These are phyloP conservation scores for Colletotrichum lupini DNA, from an alignment of 2,329 filamentous ascomycete species.

Conservation along the genomic window DNA sequence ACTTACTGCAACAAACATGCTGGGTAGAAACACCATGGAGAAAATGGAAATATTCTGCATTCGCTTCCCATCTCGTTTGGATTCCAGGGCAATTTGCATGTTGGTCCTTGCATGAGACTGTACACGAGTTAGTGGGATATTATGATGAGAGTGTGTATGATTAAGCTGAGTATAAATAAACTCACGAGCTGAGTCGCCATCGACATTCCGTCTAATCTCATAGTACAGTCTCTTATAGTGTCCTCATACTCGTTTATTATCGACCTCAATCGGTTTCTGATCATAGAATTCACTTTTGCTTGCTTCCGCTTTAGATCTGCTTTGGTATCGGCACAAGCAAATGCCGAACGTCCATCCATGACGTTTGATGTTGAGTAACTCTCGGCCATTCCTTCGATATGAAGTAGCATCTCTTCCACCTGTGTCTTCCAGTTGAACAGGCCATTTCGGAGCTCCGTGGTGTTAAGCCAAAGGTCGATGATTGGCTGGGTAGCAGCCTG, in stretches of 20 bases:
- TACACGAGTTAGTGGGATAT: background rate
- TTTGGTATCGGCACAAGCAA: background rate
- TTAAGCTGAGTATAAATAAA: background rate
- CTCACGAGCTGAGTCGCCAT: background rate
- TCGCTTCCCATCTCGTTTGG: background rate
- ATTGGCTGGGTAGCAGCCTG: background rate
- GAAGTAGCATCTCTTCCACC: background rate
- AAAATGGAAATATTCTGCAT: background rate
- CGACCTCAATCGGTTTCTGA: background rate
- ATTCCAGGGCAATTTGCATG: background rate
- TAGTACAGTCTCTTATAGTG: background rate
- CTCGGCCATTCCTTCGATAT: background rate
- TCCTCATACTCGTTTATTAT: background rate
- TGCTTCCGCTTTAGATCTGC: background rate
- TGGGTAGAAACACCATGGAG: background rate
- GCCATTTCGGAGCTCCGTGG: background rate
- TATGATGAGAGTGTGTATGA: background rate
- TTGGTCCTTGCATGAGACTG: background rate
- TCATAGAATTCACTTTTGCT: background rate
- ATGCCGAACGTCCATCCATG: background rate
- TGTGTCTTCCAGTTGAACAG: background rate
- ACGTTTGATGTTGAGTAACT: background rate
- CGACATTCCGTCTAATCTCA: background rate
- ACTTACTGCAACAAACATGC: background rate
- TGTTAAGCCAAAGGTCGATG: background rate